Evolutionary conservation across 495 filamentous ascomycete species (phyloP).

Genomic region (Penicillium egyptiacum): DNA sequence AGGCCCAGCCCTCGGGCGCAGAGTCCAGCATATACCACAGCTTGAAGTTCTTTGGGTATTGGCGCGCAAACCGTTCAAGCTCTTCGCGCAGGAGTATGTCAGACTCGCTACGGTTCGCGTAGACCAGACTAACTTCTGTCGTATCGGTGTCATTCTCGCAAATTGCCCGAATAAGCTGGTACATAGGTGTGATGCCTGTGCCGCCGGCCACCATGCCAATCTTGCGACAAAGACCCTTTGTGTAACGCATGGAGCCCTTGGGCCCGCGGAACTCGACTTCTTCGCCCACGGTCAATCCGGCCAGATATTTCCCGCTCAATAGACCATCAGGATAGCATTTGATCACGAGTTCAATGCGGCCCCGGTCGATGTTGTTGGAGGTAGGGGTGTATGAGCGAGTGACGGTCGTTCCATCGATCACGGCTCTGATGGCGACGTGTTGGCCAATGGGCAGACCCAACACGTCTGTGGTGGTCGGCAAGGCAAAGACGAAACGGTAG

Average conservation of each 20-base stretch:
- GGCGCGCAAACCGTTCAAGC: constrained; percentile 47
- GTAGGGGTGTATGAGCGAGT: constrained; percentile 53
- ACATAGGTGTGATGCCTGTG: constrained; percentile 60
- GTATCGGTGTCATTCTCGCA: constrained; percentile 49
- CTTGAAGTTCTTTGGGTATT: constrained; percentile 43
- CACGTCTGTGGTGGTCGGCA: constrained; percentile 39
- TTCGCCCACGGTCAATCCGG: constrained; percentile 41
- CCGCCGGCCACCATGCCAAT: constrained; percentile 55
- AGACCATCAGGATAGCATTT: constrained; percentile 51
- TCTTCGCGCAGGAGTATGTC: constrained; percentile 46
- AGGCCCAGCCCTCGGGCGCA: constrained; percentile 30
- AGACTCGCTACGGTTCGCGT: constrained; percentile 42
- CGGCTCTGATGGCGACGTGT: constrained; percentile 51
- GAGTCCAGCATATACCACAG: constrained; percentile 48
- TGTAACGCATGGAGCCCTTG: constrained; percentile 49
- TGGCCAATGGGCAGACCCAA: constrained; percentile 55
- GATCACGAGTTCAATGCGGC: constrained; percentile 48
- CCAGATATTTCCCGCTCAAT: constrained; percentile 49
- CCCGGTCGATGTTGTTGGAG: constrained; percentile 52
- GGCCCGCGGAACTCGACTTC: constrained; percentile 49
- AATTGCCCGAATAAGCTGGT: constrained; percentile 53
- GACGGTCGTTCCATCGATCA: constrained; percentile 43
- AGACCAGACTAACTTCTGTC: constrained; percentile 50
- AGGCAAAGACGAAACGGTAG: constrained; percentile 48
- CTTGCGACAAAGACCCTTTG: constrained; percentile 31